phyloP scores from a whole-genome alignment of 352 stramenopile genomes.

The Saprolegnia diclina region DNA sequence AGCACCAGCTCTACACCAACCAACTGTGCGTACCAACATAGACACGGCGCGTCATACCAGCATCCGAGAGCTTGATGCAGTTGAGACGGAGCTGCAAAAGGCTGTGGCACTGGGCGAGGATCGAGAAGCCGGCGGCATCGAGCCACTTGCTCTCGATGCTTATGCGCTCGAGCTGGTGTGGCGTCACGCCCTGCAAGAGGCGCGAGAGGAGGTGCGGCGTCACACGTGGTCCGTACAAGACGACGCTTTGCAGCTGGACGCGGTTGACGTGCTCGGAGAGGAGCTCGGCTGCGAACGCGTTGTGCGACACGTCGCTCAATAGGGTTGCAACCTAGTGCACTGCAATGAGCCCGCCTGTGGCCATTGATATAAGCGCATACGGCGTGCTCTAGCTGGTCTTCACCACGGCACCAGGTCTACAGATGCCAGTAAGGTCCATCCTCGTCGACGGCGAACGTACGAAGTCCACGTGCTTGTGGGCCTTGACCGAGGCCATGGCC shows the following conservation, averaged over 20 bases:
- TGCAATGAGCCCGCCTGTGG: too few species aligned
- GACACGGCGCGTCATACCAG: neutral
- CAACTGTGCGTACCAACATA: neutral
- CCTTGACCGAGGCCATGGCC: constrained; percentile 44
- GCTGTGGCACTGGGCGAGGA: constrained; percentile 36
- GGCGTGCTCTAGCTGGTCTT: constrained; percentile 49
- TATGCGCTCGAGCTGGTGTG: constrained; percentile 37
- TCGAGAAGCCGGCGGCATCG: constrained; percentile 38
- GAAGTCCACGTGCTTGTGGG: constrained; percentile 45
- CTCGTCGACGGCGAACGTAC: constrained; percentile 31
- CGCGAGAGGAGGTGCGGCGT: constrained; percentile 37
- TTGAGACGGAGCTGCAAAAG: constrained; percentile 43
- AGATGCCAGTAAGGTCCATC: neutral
- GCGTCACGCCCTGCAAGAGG: constrained; percentile 40
- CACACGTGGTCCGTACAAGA: constrained; percentile 59
- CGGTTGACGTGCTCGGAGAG: constrained; percentile 25
- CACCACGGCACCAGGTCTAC: constrained; percentile 65
- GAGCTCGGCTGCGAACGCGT: neutral
- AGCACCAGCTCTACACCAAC: constrained; percentile 31
- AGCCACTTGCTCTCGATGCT: constrained; percentile 74
- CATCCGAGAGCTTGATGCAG: constrained; percentile 72
- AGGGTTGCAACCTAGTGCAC: neutral
- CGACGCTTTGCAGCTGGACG: constrained; percentile 40
- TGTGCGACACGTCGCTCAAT: neutral
- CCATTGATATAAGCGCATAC: neutral